Evolutionary conservation across 306 rosid species (phyloP).

Genomic region (Vigna radiata): DNA sequence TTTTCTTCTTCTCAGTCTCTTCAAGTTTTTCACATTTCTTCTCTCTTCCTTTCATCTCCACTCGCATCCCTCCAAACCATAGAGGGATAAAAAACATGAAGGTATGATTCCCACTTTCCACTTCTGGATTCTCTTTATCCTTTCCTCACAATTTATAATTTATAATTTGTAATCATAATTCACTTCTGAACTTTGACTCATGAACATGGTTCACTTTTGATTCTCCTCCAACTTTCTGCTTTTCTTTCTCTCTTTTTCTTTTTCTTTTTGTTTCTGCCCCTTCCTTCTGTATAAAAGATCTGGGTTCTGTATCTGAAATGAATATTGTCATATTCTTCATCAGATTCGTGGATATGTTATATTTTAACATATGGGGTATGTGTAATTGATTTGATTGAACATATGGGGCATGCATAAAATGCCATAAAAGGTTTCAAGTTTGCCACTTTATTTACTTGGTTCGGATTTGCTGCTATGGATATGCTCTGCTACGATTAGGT

Average conservation of each 20-base stretch:
- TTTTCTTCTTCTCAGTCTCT: conserved; percentile 15
- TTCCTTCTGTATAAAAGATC: conserved; percentile 23
- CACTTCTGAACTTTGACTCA: conserved; percentile 30
- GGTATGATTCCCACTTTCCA: conserved; percentile 60
- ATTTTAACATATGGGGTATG: conserved; percentile 23
- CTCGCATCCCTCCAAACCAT: conserved; percentile 25
- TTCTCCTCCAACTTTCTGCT: conserved; percentile 47
- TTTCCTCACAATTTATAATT: neutral
- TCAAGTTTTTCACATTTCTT: conserved; percentile 1
- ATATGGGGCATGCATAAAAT: conserved; percentile 25
- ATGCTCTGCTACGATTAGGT: neutral
- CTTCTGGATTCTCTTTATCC: conserved; percentile 5
- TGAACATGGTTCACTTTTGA: conserved; percentile 34
- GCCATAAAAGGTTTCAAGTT: neutral
- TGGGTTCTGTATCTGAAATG: neutral
- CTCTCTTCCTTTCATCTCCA: conserved; percentile 43
- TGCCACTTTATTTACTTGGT: conserved; percentile 23
- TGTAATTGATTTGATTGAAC: conserved; percentile 30
- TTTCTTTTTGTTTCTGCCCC: neutral
- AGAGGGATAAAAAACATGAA: conserved; percentile 55
- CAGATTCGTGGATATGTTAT: conserved; percentile 40
- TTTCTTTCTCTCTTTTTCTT: neutral
- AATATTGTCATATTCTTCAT: conserved; percentile 38
- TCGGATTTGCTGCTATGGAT: conserved; percentile 31
- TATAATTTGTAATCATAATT: neutral